Conservation (phyloP, 192 early-diverging fungal species). For the Coemansia sp. region DNA sequence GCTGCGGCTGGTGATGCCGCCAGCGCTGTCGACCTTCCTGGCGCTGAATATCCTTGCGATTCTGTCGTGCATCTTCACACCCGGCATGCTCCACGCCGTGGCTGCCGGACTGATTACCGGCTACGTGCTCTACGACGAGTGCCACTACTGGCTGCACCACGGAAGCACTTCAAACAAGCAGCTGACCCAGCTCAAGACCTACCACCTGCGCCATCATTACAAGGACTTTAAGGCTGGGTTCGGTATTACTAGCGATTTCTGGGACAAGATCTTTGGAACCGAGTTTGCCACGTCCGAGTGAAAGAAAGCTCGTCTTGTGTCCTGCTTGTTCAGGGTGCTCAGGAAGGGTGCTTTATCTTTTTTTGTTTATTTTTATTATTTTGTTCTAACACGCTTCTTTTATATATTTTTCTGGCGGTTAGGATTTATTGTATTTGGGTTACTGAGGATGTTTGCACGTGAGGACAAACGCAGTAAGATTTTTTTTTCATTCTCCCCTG, state of each 20-base stretch:
- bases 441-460: neutral
- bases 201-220: slow-evolving; percentile 96
- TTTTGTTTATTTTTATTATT: neutral
- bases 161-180: slow-evolving; percentile 70
- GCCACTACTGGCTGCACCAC: slow-evolving; percentile 95
- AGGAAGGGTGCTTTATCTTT: neutral
- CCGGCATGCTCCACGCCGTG: slow-evolving; percentile 64
- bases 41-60: slow-evolving; percentile 64
- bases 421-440: neutral
- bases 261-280: slow-evolving; percentile 83
- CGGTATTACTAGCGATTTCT: slow-evolving; percentile 88
- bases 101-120: slow-evolving; percentile 75
- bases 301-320: neutral
- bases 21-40: slow-evolving; percentile 65
- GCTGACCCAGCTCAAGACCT: slow-evolving; percentile 86
- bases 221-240: slow-evolving; percentile 83
- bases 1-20: slow-evolving; percentile 96
- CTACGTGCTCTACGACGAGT: slow-evolving; percentile 90
- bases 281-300: slow-evolving; percentile 35
- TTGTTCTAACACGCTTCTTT: neutral
- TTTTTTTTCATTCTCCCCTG: neutral
- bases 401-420: too few relatives aligned
- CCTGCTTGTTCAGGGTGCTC: neutral
- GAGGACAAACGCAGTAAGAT: neutral
- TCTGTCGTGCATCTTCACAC: slow-evolving; percentile 63